Evolutionary conservation across 73 alveolate species (phyloP).

Genomic region (Tetrahymena malaccensis): DNA sequence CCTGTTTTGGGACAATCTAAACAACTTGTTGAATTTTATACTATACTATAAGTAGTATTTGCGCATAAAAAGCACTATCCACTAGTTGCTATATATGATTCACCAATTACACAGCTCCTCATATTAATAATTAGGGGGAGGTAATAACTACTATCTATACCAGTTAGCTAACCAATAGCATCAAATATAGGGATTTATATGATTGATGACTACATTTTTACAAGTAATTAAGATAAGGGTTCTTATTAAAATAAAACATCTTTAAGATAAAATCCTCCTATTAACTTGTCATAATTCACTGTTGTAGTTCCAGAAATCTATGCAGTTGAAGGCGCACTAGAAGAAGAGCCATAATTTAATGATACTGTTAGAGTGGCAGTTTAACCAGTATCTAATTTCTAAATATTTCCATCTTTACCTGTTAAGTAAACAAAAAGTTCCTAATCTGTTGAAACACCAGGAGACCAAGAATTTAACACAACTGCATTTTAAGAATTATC

Average conservation of each 20-base stretch:
- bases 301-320: neutral
- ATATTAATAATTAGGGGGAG: neutral
- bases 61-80: neutral
- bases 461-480: neutral
- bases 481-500: neutral
- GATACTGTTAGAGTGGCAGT: neutral
- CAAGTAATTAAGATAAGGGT: neutral
- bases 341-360: neutral
- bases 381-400: neutral
- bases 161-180: neutral
- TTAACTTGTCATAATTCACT: neutral
- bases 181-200: neutral
- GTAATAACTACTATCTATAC: neutral
- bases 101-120: neutral
- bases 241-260: neutral
- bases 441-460: neutral
- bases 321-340: neutral
- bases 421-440: neutral
- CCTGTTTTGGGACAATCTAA: neutral
- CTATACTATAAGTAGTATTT: neutral
- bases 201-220: neutral
- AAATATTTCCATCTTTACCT: neutral
- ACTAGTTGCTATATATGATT: neutral
- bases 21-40: neutral
- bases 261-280: neutral